Evolutionary conservation across 805 yeast species (phyloP), one percentile per base, ranked within the genome.

Genomic region (Wickerhamomyces canadensis): DNA sequence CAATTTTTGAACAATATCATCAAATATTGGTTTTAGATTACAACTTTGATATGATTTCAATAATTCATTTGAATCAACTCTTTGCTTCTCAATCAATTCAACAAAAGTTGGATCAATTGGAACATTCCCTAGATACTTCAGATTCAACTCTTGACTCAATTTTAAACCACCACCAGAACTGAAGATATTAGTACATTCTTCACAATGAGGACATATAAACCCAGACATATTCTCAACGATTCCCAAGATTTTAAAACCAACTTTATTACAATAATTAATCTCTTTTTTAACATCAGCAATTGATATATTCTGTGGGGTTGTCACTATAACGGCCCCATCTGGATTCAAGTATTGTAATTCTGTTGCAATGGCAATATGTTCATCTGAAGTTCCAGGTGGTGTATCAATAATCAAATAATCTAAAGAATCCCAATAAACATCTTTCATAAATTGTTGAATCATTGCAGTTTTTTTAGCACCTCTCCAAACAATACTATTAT

Each of bases 361-460:
- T 38, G 93, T 98, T 5, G 97, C 97, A 27, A 94, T 83, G 4
- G 96, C 88, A 27, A 93, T 93, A 58, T 93, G 99, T 58, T 93
- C 99, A 60, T 93, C 99, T 0, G 96, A 84, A 0, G 99, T 93
- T 0, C 99, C 99, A 0, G 99, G 99, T 1, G 99, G 99, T 0
- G 99, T 93, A 57, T 93, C 99, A 6, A 93, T 88, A 23, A 93
- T 62, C 38, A 91, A 62, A 55, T 84, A 91, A 38, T 86, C 77
- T 19, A 72, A 65, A 15, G 70, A 73, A 0, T 87, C 96, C 99
- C 99, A 93, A 21, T 76, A 75, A 2, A 91, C 96, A 57, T 93
- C 98, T 43, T 77, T 75, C 29, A 94, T 67, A 55, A 93, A 91
- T 62, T 93, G 99, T 43, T 89, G 74, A 26, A 93, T 84, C 98